phyloP scores from a whole-genome alignment of 805 yeast species.

The Geotrichum ghanense region DNA sequence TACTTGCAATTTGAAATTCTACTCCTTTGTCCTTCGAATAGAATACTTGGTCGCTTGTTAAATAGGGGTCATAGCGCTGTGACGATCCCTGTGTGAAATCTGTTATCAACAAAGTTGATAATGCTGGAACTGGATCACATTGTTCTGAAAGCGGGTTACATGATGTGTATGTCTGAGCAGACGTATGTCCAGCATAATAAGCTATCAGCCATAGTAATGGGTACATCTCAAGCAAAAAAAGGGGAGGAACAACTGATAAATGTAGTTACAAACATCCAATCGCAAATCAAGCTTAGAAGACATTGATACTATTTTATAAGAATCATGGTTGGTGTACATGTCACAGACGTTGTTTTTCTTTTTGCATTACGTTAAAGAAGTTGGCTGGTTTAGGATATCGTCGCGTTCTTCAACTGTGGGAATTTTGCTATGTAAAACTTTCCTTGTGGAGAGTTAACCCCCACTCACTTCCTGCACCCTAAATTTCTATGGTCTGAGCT shows the following conservation, averaged over 20 bases:
- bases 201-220: slow-evolving; percentile 19
- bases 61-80: slow-evolving; percentile 30
- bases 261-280: too few relatives aligned
- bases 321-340: too few relatives aligned
- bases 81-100: slow-evolving; percentile 36
- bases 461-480: too few relatives aligned
- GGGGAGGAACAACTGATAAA: too few relatives aligned
- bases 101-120: slow-evolving; percentile 42
- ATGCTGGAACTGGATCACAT: slow-evolving; percentile 47
- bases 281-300: too few relatives aligned
- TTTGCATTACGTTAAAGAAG: background rate
- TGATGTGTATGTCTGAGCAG: slow-evolving; percentile 20
- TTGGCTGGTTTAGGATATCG: slow-evolving; percentile 2
- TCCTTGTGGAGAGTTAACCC: too few relatives aligned
- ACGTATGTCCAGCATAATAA: slow-evolving; percentile 3
- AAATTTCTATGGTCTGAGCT: too few relatives aligned
- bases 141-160: slow-evolving; percentile 36
- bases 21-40: slow-evolving; percentile 44
- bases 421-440: too few relatives aligned
- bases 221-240: background rate
- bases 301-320: too few relatives aligned
- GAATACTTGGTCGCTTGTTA: slow-evolving; percentile 28
- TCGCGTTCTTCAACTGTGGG: too few relatives aligned
- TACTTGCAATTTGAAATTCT: slow-evolving; percentile 42
- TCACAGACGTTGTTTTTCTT: too few relatives aligned